A percentile compares a stretch with the other conserved stretches of the same genome.
Evolutionary conservation across 805 yeast genomes (phyloP).

Genomic region (Pichia sporocuriosa): DNA sequence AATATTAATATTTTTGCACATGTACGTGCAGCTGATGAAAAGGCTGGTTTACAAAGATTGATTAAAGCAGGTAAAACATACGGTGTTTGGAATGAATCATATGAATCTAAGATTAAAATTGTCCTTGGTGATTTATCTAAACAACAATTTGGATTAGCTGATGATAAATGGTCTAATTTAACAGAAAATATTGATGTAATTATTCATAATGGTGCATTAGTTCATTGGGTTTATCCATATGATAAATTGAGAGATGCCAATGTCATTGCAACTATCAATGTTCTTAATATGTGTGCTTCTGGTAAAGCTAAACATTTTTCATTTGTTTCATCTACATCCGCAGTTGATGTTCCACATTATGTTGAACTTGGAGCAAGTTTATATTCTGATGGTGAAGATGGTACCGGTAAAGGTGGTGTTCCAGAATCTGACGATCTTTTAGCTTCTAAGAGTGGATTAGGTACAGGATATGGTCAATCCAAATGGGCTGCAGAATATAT

Average conservation of each 20-base stretch:
- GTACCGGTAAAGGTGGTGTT: slow-evolving; percentile 67
- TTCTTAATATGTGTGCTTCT: slow-evolving; percentile 64
- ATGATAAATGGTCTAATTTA: slow-evolving; percentile 51
- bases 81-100: slow-evolving; percentile 69
- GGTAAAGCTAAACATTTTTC: slow-evolving; percentile 83
- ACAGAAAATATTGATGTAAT: slow-evolving; percentile 65
- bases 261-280: slow-evolving; percentile 81
- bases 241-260: slow-evolving; percentile 85
- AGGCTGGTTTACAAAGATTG: slow-evolving; percentile 70
- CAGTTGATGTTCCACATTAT: slow-evolving; percentile 79
- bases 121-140: slow-evolving; percentile 78
- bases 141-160: slow-evolving; percentile 62
- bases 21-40: slow-evolving; percentile 73
- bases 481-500: slow-evolving; percentile 96
- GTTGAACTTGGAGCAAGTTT: slow-evolving; percentile 69
- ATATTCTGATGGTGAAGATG: slow-evolving; percentile 64
- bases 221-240: slow-evolving; percentile 98
- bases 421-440: slow-evolving; percentile 75
- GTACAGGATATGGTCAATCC: slow-evolving; percentile 94
- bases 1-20: slow-evolving; percentile 72
- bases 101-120: slow-evolving; percentile 52
- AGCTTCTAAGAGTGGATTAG: slow-evolving; percentile 78
- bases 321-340: slow-evolving; percentile 94
- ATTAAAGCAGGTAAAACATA: slow-evolving; percentile 70
- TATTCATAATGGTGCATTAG: slow-evolving; percentile 95